Evolutionary conservation across 2,329 filamentous ascomycete species (phyloP).

Genomic region (Neofusicoccum kwambonambiense): DNA sequence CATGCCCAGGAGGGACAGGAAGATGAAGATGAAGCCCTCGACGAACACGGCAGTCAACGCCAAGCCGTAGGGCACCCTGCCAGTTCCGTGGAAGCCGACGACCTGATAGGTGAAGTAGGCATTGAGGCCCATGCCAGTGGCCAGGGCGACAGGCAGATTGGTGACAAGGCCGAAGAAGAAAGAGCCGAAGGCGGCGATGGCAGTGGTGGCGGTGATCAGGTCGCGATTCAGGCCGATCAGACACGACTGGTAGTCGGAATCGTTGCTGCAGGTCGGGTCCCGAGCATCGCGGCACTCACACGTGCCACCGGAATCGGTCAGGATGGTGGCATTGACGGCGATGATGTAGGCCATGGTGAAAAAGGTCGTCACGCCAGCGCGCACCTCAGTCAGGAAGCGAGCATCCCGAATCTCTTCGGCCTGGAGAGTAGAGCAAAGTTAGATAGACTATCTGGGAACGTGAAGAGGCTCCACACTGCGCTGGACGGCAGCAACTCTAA

Average conservation of each 20-base stretch:
- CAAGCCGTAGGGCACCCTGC: slow-evolving; percentile 69
- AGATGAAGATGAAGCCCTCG: slow-evolving; percentile 83
- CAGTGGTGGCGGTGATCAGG: slow-evolving; percentile 79
- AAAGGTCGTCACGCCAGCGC: slow-evolving; percentile 73
- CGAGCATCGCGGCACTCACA: slow-evolving; percentile 62
- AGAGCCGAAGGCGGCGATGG: slow-evolving; percentile 72
- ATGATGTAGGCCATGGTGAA: slow-evolving; percentile 70
- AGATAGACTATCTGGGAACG: background rate
- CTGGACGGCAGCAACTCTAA: background rate
- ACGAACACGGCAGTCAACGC: slow-evolving; percentile 85
- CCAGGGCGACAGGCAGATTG: slow-evolving; percentile 59
- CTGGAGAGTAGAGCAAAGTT: slow-evolving; percentile 39
- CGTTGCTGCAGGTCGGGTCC: slow-evolving; percentile 53
- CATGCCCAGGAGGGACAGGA: slow-evolving; percentile 73
- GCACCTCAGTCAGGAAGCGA: slow-evolving; percentile 79
- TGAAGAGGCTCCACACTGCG: no score
- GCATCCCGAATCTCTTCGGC: slow-evolving; percentile 69
- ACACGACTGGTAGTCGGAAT: slow-evolving; percentile 64
- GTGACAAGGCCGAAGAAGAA: slow-evolving; percentile 80
- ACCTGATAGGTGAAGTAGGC: slow-evolving; percentile 84
- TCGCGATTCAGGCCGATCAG: slow-evolving; percentile 65
- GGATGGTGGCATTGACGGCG: slow-evolving; percentile 52
- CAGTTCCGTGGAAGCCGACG: slow-evolving; percentile 73
- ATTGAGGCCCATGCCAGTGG: slow-evolving; percentile 58
- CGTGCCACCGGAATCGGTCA: slow-evolving; percentile 66